phyloP scores from a whole-genome alignment of 2,329 filamentous ascomycete genomes.

The Fusarium sp. region DNA sequence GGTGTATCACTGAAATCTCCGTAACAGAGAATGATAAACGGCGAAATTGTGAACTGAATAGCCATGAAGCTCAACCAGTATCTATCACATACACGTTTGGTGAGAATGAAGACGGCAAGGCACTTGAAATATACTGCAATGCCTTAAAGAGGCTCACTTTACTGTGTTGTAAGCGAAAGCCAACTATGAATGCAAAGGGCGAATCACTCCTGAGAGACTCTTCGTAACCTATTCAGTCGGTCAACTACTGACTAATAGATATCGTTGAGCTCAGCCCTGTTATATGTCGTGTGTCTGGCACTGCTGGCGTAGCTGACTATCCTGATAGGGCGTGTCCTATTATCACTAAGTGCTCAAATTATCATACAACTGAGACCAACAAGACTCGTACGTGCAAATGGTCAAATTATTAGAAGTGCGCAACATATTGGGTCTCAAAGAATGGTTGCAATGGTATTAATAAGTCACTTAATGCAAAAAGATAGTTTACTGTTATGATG shows the following conservation, averaged over 20 bases:
- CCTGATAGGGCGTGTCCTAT: background rate
- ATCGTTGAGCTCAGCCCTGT: background rate
- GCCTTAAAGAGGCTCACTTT: no score
- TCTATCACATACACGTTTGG: background rate
- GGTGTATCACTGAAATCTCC: background rate
- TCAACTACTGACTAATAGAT: background rate
- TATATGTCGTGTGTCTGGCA: background rate
- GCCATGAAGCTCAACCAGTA: background rate
- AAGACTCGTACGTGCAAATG: background rate
- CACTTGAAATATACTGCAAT: background rate
- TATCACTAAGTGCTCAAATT: background rate
- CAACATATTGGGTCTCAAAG: background rate
- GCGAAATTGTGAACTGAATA: background rate
- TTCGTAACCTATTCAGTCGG: background rate
- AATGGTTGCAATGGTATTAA: background rate
- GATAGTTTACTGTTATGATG: background rate
- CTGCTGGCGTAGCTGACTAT: no score
- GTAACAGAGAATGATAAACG: background rate
- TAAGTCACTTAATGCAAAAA: no score
- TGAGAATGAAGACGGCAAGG: background rate
- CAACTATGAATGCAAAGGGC: background rate
- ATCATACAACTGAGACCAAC: background rate
- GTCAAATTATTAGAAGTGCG: background rate
- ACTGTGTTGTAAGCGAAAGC: background rate
- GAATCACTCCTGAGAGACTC: background rate